phyloP scores from a whole-genome alignment of 2,329 filamentous ascomycete species.

The Herpotrichia juniperi region DNA sequence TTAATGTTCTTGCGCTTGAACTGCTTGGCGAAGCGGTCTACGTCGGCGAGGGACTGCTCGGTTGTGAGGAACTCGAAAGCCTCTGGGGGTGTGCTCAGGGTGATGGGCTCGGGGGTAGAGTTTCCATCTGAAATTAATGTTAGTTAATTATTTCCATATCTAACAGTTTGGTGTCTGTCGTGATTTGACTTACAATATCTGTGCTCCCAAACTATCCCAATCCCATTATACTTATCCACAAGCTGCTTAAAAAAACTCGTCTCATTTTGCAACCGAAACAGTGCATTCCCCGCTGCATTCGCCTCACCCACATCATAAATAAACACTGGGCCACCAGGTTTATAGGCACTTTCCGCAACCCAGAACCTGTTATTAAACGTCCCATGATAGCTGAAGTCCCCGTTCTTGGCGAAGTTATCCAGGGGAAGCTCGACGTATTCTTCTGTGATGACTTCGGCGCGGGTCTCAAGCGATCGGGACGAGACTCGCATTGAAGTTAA shows the following conservation, averaged over 20 bases:
- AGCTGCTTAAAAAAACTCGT: constrained; percentile 44
- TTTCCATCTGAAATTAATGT: constrained; percentile 41
- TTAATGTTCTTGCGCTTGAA: constrained; percentile 45
- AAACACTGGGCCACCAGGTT: constrained; percentile 45
- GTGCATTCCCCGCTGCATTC: constrained; percentile 32
- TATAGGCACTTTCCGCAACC: constrained; percentile 41
- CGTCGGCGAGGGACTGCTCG: constrained; percentile 50
- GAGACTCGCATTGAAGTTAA: background rate
- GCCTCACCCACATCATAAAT: constrained; percentile 46
- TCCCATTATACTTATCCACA: constrained; percentile 41
- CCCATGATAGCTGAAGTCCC: constrained; percentile 26
- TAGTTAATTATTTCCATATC: background rate
- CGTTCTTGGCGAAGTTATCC: constrained; percentile 41
- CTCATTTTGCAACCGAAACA: constrained; percentile 33
- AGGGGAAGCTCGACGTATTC: constrained; percentile 46
- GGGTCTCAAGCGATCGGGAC: background rate
- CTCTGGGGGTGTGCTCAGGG: constrained; percentile 36
- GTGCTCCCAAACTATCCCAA: constrained; percentile 50
- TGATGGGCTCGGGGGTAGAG: constrained; percentile 42
- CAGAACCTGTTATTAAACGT: constrained; percentile 47
- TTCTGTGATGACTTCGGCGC: constrained; percentile 17
- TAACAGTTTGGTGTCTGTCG: background rate
- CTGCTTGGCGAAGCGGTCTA: constrained; percentile 47
- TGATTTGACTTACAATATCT: constrained; percentile 39
- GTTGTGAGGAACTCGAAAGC: constrained; percentile 46